Conservation (phyloP, 805 yeast species). For the Ogataea neopini region DNA sequence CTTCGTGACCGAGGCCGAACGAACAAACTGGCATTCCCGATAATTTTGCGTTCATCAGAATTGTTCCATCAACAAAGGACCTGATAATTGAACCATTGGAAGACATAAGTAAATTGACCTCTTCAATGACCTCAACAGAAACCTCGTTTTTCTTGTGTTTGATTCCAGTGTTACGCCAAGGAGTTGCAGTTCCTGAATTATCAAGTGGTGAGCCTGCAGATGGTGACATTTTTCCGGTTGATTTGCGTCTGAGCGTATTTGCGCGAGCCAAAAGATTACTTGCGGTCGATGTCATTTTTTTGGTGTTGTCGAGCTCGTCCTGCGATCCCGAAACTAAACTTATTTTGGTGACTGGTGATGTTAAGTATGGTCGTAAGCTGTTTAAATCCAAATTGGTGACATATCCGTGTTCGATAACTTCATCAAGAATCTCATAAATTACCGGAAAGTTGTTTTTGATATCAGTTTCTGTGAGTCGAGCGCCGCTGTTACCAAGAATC, state of each 20-base stretch:
- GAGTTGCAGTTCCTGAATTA: constrained; percentile 29
- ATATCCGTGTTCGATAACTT: constrained; percentile 74
- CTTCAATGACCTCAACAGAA: constrained; percentile 72
- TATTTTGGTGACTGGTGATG: constrained; percentile 15
- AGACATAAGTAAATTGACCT: constrained; percentile 67
- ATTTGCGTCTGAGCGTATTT: constrained; percentile 23
- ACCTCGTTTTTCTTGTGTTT: constrained; percentile 83
- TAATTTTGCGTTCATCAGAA: constrained; percentile 67
- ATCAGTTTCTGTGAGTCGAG: constrained; percentile 44
- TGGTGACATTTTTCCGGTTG: constrained; percentile 14
- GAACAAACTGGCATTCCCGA: constrained; percentile 84
- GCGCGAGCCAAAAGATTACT: constrained; percentile 23
- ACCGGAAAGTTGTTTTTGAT: constrained; percentile 66
- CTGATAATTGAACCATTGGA: constrained; percentile 63
- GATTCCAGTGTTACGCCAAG: constrained; percentile 74
- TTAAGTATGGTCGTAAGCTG: constrained; percentile 38
- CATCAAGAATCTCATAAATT: constrained; percentile 78
- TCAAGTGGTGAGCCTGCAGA: constrained; percentile 14
- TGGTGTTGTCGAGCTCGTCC: constrained; percentile 5
- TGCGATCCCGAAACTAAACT: constrained; percentile 5
- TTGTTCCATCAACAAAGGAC: constrained; percentile 74
- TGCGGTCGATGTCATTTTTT: constrained; percentile 11
- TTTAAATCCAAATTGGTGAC: constrained; percentile 64
- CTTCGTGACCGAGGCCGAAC: constrained; percentile 59
- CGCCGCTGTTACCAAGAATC: constrained; percentile 31